These are phyloP conservation scores for Quaeritorhiza haematococci DNA, from an alignment of 371 early-diverging fungal species.

Conservation along the genomic window DNA sequence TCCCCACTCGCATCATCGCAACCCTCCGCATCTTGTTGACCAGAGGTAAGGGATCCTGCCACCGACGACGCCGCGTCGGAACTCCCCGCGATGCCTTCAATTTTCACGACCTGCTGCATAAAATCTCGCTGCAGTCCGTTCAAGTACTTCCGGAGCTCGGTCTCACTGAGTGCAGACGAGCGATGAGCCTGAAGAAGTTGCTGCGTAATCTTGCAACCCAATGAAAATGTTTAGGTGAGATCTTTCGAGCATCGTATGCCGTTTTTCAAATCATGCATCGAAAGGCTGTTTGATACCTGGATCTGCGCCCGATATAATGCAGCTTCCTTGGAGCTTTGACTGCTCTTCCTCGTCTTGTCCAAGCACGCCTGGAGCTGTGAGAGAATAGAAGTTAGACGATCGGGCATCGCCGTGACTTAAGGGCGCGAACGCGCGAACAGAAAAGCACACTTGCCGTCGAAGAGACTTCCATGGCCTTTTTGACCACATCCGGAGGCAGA, in stretches of 20 bases:
- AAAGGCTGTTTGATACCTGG: conserved; percentile 1
- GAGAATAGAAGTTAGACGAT: too few relatives aligned
- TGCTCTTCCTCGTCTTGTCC: neutral
- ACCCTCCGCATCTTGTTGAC: too few relatives aligned
- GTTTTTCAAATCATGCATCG: neutral
- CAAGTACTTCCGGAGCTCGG: neutral
- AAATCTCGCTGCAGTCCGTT: neutral
- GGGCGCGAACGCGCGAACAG: too few relatives aligned
- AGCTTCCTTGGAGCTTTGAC: conserved; percentile 2
- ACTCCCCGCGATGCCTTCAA: too few relatives aligned
- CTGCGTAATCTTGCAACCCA: neutral
- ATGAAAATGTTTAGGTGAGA: neutral
- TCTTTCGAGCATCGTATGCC: neutral
- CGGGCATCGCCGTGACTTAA: too few relatives aligned
- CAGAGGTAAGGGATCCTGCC: too few relatives aligned
- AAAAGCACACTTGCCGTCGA: neutral
- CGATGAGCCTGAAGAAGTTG: neutral
- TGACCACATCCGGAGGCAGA: neutral
- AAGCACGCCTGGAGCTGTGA: neutral
- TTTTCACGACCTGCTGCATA: too few relatives aligned
- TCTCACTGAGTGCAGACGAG: neutral
- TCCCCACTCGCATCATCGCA: too few relatives aligned
- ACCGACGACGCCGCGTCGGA: too few relatives aligned
- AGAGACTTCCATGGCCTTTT: neutral
- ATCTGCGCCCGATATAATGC: neutral